phyloP scores from a whole-genome alignment of 345 rosid species.

The Euphorbia tirucalli region DNA sequence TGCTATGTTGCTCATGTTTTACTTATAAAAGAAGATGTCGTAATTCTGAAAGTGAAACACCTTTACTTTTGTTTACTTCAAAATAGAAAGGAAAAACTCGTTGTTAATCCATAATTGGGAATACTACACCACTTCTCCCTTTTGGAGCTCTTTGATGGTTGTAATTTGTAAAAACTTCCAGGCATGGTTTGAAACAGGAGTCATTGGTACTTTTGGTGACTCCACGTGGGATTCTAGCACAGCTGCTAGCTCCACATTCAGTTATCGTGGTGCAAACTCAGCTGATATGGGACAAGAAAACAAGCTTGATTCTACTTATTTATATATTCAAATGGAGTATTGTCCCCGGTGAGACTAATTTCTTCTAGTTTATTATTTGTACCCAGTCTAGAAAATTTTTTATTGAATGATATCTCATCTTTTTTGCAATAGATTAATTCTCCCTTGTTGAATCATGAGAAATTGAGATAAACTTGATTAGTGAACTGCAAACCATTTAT shows the following conservation, averaged over 20 bases:
- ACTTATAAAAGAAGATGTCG: background rate
- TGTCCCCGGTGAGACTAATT: slow-evolving; percentile 72
- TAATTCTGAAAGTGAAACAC: background rate
- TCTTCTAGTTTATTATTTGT: background rate
- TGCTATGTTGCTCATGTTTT: background rate
- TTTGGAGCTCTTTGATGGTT: slow-evolving; percentile 20
- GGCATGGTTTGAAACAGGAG: slow-evolving; percentile 98
- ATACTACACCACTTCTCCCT: background rate
- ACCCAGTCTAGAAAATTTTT: background rate
- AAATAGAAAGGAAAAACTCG: background rate
- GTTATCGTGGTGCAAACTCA: slow-evolving; percentile 50
- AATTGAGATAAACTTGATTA: background rate
- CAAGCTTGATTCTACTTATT: slow-evolving; percentile 72
- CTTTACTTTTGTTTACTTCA: background rate
- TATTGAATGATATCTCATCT: background rate
- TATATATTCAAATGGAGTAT: slow-evolving; percentile 95
- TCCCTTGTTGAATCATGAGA: background rate
- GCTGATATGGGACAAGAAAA: slow-evolving; percentile 62
- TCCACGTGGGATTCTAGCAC: slow-evolving; percentile 68
- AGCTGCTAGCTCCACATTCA: slow-evolving; percentile 65
- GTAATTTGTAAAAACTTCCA: slow-evolving; percentile 38
- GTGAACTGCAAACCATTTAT: background rate
- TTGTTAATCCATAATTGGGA: slow-evolving; percentile 4
- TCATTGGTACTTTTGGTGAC: slow-evolving; percentile 59
- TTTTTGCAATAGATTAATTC: background rate